Conservation (phyloP, 441 rosid species). For the Bocquillonia castaneifolia region DNA sequence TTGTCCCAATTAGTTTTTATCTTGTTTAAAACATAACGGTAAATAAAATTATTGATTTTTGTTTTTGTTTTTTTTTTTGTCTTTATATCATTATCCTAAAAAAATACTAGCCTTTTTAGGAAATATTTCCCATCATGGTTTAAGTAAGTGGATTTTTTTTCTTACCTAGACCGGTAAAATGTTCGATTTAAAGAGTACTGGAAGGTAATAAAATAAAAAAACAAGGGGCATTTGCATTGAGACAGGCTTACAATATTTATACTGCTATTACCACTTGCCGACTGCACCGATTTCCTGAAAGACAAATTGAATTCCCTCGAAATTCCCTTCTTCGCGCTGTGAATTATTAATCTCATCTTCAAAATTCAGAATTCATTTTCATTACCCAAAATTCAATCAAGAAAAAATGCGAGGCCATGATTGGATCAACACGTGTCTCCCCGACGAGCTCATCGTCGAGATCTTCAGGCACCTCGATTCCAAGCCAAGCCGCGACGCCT, state of each 20-base stretch:
- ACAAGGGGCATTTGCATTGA: slow-evolving; percentile 11
- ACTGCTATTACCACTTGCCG: neutral
- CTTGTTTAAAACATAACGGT: too few species aligned
- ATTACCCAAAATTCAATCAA: neutral
- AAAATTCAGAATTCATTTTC: neutral
- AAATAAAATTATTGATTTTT: too few species aligned
- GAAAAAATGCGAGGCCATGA: slow-evolving; percentile 62
- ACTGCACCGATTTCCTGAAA: slow-evolving; percentile 16
- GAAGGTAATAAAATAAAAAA: too few species aligned
- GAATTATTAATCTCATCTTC: neutral
- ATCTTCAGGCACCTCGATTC: slow-evolving; percentile 61
- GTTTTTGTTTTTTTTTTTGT: too few species aligned
- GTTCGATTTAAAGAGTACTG: too few species aligned
- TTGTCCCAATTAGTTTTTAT: too few species aligned
- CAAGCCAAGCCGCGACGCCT: slow-evolving; percentile 59
- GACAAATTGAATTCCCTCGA: neutral
- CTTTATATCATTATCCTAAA: too few species aligned
- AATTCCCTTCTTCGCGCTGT: neutral
- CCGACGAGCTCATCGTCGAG: slow-evolving; percentile 77
- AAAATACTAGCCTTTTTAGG: too few species aligned
- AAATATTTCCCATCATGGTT: too few species aligned
- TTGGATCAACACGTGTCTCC: slow-evolving; percentile 58
- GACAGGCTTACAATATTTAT: too few species aligned
- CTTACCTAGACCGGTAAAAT: too few species aligned
- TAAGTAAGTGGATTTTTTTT: too few species aligned